These are phyloP conservation scores for Platanus orientalis DNA, from an alignment of 164 flowering plant genomes.

Conservation along the genomic window DNA sequence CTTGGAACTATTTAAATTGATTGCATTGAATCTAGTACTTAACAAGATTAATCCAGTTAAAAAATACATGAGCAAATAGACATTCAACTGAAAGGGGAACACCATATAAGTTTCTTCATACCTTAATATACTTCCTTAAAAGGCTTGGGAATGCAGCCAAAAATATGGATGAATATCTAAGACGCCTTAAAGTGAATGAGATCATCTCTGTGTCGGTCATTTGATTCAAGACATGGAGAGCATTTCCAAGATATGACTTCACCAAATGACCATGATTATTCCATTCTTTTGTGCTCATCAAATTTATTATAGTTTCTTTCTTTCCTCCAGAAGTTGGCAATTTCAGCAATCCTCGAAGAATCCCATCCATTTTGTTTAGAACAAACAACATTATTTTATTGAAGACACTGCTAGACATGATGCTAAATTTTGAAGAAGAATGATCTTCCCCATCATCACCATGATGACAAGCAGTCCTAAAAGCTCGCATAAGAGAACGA, in stretches of 20 bases:
- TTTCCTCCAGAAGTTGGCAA: slow-evolving; percentile 76
- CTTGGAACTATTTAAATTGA: no score
- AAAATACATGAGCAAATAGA: neutral
- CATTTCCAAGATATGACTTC: slow-evolving; percentile 92
- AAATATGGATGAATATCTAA: slow-evolving; percentile 67
- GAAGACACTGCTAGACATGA: slow-evolving; percentile 80
- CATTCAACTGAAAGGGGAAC: neutral
- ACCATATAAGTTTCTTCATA: slow-evolving; percentile 16
- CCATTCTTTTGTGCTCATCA: slow-evolving; percentile 66
- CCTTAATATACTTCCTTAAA: slow-evolving; percentile 87
- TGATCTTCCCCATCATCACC: slow-evolving; percentile 76
- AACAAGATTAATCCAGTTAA: no score
- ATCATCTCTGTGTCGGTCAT: slow-evolving; percentile 95
- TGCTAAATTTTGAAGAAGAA: slow-evolving; percentile 38
- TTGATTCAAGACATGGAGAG: slow-evolving; percentile 82
- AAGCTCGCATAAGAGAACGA: slow-evolving; percentile 71
- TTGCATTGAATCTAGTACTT: no score
- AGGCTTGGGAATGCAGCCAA: slow-evolving; percentile 82
- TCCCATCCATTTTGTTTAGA: slow-evolving; percentile 78
- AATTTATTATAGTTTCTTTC: slow-evolving; percentile 54
- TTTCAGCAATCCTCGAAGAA: slow-evolving; percentile 62
- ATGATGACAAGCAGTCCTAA: slow-evolving; percentile 78
- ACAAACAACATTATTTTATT: slow-evolving; percentile 82
- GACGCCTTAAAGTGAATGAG: slow-evolving; percentile 69
- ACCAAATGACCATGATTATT: slow-evolving; percentile 61